Base-by-base conservation (phyloP, 139 green algal genomes). In the Spirogloea muscicola region DNA sequence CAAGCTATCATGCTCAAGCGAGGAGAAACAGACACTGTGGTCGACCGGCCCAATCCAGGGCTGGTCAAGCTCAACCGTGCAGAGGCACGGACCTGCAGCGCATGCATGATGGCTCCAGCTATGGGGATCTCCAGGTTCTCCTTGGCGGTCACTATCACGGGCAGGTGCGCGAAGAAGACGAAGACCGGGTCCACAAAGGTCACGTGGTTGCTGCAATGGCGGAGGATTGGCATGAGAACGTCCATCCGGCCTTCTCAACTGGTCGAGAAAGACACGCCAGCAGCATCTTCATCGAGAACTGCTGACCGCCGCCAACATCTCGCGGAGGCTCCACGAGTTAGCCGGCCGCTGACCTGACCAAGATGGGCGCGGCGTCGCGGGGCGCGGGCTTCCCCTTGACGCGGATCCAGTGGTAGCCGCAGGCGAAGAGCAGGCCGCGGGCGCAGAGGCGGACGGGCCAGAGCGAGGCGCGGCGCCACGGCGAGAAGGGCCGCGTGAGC, bases 51-150 rank as follows among this genome's bases (percentile, higher is more conserved):
- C n/a, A n/a, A n/a, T n/a, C n/a, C n/a, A n/a, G n/a, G n/a, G n/a
- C n/a, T n/a, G n/a, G n/a, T n/a, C n/a, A n/a, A n/a, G n/a, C n/a
- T n/a, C n/a, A n/a, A n/a, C n/a, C n/a, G n/a, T n/a, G n/a, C n/a
- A n/a, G n/a, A n/a, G n/a, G n/a, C n/a, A n/a, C n/a, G n/a, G n/a
- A 75, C 67, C 67, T 75, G 67, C 3, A 75, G 55, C 0, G 67
- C 46, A 33, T 60, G 3, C 67, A 75, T 75, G 31, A 75, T 42
- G n/a, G 36, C 3, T 25, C 67, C 67, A 16, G 67, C 67, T 5
- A 75, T 31, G 29, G 49, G 49, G 57, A 75, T 75, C 1, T 66
- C 46, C 38, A 75, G 29, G 27, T 75, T 75, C 48, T 75, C 67
- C 40, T 75, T 75, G 25, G 67, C 67, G 1, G 31, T 75, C 1